These are phyloP conservation scores for Allantophomopsis lycopodina DNA, from an alignment of 2,329 filamentous ascomycete genomes.

Conservation along the genomic window DNA sequence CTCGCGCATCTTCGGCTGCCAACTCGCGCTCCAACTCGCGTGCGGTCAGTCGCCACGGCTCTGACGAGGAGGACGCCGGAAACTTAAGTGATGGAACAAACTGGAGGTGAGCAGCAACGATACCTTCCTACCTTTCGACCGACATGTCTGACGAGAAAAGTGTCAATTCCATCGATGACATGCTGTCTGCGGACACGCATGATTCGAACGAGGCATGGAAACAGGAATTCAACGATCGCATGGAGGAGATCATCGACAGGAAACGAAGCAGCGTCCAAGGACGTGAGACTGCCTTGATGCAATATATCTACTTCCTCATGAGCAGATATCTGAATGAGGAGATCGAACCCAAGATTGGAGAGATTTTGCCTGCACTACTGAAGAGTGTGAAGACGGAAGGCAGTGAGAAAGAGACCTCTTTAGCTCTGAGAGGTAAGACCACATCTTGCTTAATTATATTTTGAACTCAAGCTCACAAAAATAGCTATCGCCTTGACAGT, in stretches of 20 bases:
- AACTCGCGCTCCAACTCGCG: conserved; percentile 32
- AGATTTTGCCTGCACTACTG: conserved; percentile 44
- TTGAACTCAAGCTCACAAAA: conserved; percentile 1
- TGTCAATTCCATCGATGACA: conserved; percentile 33
- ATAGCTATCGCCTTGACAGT: conserved; percentile 46
- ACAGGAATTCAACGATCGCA: conserved; percentile 39
- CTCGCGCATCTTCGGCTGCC: conserved; percentile 30
- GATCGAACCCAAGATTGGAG: conserved; percentile 34
- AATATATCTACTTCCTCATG: conserved; percentile 45
- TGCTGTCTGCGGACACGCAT: conserved; percentile 27
- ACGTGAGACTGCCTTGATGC: conserved; percentile 42
- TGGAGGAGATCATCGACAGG: conserved; percentile 52
- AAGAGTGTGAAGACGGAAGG: conserved; percentile 49
- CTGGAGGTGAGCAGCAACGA: conserved; percentile 28
- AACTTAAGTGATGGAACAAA: conserved; percentile 37
- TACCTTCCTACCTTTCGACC: neutral
- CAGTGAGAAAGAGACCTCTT: conserved; percentile 46
- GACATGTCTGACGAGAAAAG: conserved; percentile 4
- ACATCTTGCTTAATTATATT: neutral
- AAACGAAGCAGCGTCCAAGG: conserved; percentile 54
- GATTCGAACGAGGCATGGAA: conserved; percentile 39
- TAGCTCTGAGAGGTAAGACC: conserved; percentile 41
- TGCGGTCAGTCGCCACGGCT: conserved; percentile 31
- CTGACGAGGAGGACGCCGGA: conserved; percentile 35
- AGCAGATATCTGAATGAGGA: conserved; percentile 47